These are phyloP conservation scores for Prunus kanzakura DNA, from an alignment of 306 rosid species.

Conservation along the genomic window DNA sequence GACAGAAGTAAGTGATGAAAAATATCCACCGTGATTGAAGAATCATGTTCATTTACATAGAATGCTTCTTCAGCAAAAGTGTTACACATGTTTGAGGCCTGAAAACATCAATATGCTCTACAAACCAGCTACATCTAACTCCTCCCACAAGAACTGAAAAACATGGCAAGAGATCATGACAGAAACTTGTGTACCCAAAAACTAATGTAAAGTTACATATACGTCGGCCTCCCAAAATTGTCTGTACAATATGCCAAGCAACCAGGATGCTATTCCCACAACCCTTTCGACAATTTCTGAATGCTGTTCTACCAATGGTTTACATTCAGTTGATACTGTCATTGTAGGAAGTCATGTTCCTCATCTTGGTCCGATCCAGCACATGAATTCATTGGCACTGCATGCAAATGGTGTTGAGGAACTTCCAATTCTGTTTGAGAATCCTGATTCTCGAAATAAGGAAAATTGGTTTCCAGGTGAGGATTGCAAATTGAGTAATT, in stretches of 20 bases:
- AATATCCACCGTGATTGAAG: neutral
- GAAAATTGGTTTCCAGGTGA: slow-evolving; percentile 28
- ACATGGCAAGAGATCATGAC: neutral
- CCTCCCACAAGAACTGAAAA: neutral
- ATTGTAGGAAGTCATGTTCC: slow-evolving; percentile 7
- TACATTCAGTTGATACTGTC: neutral
- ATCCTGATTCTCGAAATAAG: slow-evolving; percentile 28
- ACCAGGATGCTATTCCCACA: neutral
- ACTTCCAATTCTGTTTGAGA: slow-evolving; percentile 22
- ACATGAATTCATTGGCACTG: neutral
- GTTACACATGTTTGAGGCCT: neutral
- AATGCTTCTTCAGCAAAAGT: neutral
- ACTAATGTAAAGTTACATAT: neutral
- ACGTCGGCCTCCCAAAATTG: neutral
- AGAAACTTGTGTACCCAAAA: neutral
- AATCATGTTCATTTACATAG: neutral
- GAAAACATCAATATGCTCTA: neutral
- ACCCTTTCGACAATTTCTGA: neutral
- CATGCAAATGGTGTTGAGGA: neutral
- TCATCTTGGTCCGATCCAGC: slow-evolving; percentile 2
- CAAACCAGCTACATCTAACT: neutral
- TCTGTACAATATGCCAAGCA: neutral
- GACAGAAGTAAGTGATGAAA: neutral
- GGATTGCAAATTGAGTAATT: slow-evolving; percentile 26
- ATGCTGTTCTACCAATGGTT: neutral